Evolutionary conservation across 2,329 filamentous ascomycete genomes (phyloP).

Genomic region (Diaporthe destruens): DNA sequence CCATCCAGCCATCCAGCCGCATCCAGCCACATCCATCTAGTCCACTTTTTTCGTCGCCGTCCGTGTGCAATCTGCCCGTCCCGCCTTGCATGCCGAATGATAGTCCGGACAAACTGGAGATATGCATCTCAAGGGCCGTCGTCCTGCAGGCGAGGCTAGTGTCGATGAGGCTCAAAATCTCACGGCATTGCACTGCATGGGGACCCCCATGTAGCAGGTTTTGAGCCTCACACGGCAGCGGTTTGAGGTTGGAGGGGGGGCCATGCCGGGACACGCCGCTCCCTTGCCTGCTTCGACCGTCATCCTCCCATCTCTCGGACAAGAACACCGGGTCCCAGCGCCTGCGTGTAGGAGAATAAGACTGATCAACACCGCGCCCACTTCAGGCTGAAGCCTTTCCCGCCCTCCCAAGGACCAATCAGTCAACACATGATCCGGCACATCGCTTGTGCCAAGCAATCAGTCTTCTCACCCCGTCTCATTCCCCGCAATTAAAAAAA

Average conservation of each 20-base stretch:
- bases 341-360: constrained; percentile 28
- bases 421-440: constrained; percentile 1
- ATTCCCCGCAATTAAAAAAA: not conserved
- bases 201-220: constrained; percentile 30
- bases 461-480: constrained; percentile 1
- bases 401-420: constrained; percentile 12
- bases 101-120: constrained; percentile 9
- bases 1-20: too few relatives aligned
- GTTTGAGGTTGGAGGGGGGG: constrained; percentile 32
- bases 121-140: constrained; percentile 21
- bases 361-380: constrained; percentile 13
- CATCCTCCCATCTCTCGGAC: constrained; percentile 20
- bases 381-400: constrained; percentile 21
- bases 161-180: constrained; percentile 36
- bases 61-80: not conserved
- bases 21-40: not conserved
- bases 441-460: constrained; percentile 2
- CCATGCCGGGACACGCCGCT: constrained; percentile 11
- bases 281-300: not conserved
- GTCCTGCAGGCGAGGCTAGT: constrained; percentile 5
- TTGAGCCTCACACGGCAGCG: constrained; percentile 36
- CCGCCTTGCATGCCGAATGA: not conserved
- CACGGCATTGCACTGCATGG: constrained; percentile 23
- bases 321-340: constrained; percentile 26
- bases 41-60: not conserved